Evolutionary conservation across 176 grass and related monocot genomes (phyloP).

Genomic region (Melocanna baccifera): DNA sequence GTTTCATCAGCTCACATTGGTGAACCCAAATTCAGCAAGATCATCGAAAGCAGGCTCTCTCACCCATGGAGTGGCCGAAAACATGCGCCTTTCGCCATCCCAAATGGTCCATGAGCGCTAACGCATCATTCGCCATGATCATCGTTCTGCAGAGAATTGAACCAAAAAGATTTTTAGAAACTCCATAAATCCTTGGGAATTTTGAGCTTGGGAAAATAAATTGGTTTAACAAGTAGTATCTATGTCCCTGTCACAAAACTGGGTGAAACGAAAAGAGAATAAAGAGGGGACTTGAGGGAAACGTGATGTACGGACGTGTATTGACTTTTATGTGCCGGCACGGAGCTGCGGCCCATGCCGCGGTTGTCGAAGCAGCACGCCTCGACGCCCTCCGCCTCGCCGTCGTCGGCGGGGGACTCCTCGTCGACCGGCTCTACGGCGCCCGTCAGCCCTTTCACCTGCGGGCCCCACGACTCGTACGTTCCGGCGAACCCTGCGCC

Average conservation of each 20-base stretch:
- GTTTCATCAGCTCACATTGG: background rate
- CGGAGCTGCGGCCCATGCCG: slow-evolving; percentile 65
- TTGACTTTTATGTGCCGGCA: slow-evolving; percentile 49
- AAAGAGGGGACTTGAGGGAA: too few species aligned
- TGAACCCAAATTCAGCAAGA: background rate
- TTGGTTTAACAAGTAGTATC: background rate
- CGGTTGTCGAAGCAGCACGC: slow-evolving; percentile 91
- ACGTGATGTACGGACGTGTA: slow-evolving; percentile 42
- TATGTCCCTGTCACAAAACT: background rate
- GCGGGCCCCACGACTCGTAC: slow-evolving; percentile 68
- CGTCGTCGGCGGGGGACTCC: slow-evolving; percentile 28
- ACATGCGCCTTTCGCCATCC: slow-evolving; percentile 63
- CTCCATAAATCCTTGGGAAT: too few species aligned
- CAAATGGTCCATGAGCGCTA: slow-evolving; percentile 65
- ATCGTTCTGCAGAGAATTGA: slow-evolving; percentile 43
- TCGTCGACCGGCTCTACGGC: slow-evolving; percentile 47
- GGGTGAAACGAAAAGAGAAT: background rate
- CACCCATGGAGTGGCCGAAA: slow-evolving; percentile 82
- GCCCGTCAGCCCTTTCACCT: slow-evolving; percentile 68
- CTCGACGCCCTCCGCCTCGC: slow-evolving; percentile 53
- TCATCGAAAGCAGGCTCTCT: background rate
- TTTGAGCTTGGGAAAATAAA: background rate
- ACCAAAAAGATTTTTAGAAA: too few species aligned
- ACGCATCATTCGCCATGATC: slow-evolving; percentile 69
- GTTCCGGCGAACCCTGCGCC: slow-evolving; percentile 64